These are phyloP conservation scores for Sanghuangporus weigelae DNA, from an alignment of 1,284 basidiomycete genomes.

Conservation along the genomic window DNA sequence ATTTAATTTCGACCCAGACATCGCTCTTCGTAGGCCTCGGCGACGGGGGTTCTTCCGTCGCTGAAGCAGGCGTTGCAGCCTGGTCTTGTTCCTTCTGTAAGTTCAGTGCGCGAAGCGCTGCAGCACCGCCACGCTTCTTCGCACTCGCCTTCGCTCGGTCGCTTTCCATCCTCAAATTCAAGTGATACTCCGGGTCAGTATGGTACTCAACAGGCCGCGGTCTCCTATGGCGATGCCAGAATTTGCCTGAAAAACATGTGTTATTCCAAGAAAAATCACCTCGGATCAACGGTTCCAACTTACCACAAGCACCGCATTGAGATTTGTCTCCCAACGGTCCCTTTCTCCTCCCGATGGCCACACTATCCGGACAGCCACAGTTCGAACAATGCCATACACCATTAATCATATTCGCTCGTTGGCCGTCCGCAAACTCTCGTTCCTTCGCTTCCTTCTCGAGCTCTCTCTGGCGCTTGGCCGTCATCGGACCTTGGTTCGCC, in stretches of 20 bases:
- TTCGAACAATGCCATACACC: constrained; percentile 92
- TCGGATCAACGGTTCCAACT: constrained; percentile 28
- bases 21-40: constrained; percentile 37
- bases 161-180: constrained; percentile 47
- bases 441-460: constrained; percentile 76
- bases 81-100: constrained; percentile 1
- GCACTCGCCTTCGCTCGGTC: constrained; percentile 45
- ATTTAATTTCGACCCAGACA: constrained; percentile 30
- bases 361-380: constrained; percentile 81
- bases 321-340: constrained; percentile 88
- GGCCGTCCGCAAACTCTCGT: constrained; percentile 73
- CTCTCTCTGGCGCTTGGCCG: constrained; percentile 63
- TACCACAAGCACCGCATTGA: constrained; percentile 89
- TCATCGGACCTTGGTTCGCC: constrained; percentile 39
- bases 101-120: constrained; percentile 37
- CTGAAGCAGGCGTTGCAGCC: constrained; percentile 11
- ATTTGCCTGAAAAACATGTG: constrained; percentile 57
- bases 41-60: constrained; percentile 41
- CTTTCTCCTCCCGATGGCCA: constrained; percentile 80
- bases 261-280: constrained; percentile 2
- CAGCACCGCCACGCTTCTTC: constrained; percentile 52
- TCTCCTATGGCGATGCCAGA: constrained; percentile 76
- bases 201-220: constrained; percentile 77
- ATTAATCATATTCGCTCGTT: constrained; percentile 76
- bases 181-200: constrained; percentile 64